A percentile compares a stretch with the other conserved stretches of the same genome.
Conservation (phyloP, 2,329 filamentous ascomycete species). For the Scedosporium aurantiacum region DNA sequence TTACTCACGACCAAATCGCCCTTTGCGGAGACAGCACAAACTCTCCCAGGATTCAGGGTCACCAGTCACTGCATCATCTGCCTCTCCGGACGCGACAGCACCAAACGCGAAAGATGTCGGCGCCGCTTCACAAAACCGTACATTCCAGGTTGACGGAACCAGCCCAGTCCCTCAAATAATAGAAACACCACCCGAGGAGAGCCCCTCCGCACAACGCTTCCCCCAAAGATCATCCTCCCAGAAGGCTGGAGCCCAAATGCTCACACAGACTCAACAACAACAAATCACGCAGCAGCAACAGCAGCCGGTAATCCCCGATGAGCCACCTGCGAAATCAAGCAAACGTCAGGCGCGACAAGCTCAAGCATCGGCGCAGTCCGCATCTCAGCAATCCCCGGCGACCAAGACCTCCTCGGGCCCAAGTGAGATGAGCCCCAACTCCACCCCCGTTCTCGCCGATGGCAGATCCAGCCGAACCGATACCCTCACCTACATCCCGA, state of each 20-base stretch:
- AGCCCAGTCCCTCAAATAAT: slow-evolving; percentile 46
- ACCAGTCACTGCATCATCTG: slow-evolving; percentile 12
- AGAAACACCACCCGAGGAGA: slow-evolving; percentile 46
- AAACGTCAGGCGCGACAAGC: slow-evolving; percentile 17
- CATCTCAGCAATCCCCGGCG: not conserved
- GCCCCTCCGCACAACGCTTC: slow-evolving; percentile 21
- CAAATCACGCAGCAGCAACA: slow-evolving; percentile 13
- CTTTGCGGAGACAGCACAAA: slow-evolving; percentile 36
- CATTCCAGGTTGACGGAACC: slow-evolving; percentile 3
- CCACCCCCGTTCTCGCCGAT: slow-evolving; percentile 52
- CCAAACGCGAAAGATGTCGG: slow-evolving; percentile 9
- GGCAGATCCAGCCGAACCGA: slow-evolving; percentile 60
- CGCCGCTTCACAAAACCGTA: not conserved
- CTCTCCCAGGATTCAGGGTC: slow-evolving; percentile 31
- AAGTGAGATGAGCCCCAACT: slow-evolving; percentile 52
- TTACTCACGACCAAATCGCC: slow-evolving; percentile 47
- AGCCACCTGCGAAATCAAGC: slow-evolving; percentile 36
- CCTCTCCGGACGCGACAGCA: slow-evolving; percentile 8
- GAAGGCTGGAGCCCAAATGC: slow-evolving; percentile 28
- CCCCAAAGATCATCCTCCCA: slow-evolving; percentile 47
- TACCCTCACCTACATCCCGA: slow-evolving; percentile 70
- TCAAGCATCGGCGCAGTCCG: not conserved
- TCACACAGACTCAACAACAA: slow-evolving; percentile 22
- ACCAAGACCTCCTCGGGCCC: slow-evolving; percentile 32
- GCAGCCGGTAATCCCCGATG: slow-evolving; percentile 14